A percentile compares a stretch with the other conserved stretches of the same genome.
These are phyloP conservation scores for Agaricus blazei DNA, from an alignment of 768 basidiomycete species.

Conservation along the genomic window DNA sequence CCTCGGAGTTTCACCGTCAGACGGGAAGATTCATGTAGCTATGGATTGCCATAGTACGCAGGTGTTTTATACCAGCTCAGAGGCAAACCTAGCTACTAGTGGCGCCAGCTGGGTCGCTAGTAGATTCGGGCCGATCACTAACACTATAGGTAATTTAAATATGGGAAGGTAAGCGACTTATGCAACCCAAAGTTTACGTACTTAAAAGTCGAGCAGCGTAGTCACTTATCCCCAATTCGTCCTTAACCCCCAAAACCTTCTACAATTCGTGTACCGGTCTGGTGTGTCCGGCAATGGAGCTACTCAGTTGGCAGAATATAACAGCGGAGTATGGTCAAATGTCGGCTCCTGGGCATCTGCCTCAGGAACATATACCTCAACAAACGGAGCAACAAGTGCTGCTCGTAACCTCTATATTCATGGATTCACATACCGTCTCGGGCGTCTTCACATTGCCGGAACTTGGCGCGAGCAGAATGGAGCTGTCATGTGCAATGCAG, in stretches of 20 bases:
- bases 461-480: conserved; percentile 43
- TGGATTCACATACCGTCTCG: conserved; percentile 36
- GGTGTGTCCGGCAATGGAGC: conserved; percentile 44
- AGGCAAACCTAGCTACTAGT: conserved; percentile 32
- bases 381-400: conserved; percentile 33
- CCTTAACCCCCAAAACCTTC: conserved; percentile 37
- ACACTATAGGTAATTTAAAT: conserved; percentile 34
- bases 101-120: conserved; percentile 38
- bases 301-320: conserved; percentile 43
- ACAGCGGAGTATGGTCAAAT: conserved; percentile 33
- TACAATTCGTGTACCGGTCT: conserved; percentile 44
- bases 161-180: conserved; percentile 32
- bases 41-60: conserved; percentile 41
- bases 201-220: conserved; percentile 18
- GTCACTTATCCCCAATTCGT: conserved; percentile 47
- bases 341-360: conserved; percentile 44
- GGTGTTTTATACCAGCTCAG: conserved; percentile 38
- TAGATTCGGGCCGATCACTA: conserved; percentile 35
- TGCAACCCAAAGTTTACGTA: neutral
- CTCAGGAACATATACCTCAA: conserved; percentile 36
- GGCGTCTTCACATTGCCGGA: conserved; percentile 36
- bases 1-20: conserved; percentile 38
- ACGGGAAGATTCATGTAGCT: conserved; percentile 42
- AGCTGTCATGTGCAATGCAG: conserved; percentile 37
- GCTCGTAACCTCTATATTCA: conserved; percentile 45